Evolutionary conservation across 805 yeast genomes (phyloP).

Genomic region (Myxozyma udenii): DNA sequence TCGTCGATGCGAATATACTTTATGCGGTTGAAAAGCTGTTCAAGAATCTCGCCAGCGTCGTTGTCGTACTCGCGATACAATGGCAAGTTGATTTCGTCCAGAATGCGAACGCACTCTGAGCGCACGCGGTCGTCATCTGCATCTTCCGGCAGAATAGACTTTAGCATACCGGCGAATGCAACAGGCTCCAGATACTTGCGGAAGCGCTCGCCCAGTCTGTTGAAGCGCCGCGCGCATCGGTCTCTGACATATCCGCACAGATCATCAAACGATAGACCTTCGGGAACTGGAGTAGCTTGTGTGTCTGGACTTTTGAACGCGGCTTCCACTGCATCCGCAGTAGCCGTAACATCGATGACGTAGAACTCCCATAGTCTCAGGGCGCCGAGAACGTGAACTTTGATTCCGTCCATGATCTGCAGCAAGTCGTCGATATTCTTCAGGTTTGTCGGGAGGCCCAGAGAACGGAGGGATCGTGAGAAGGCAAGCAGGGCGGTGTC

Average conservation of each 20-base stretch:
- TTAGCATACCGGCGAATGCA: conserved; percentile 54
- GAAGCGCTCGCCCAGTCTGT: conserved; percentile 51
- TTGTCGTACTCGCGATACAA: conserved; percentile 71
- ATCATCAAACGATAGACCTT: conserved; percentile 23
- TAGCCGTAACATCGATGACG: conserved; percentile 56
- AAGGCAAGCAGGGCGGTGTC: conserved; percentile 67
- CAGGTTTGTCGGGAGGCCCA: conserved; percentile 62
- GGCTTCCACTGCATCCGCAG: conserved; percentile 39
- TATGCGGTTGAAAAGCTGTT: conserved; percentile 72
- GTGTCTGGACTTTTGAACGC: conserved; percentile 19
- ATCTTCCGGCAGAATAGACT: conserved; percentile 38
- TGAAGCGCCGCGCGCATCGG: conserved; percentile 32
- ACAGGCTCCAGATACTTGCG: conserved; percentile 53
- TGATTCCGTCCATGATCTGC: conserved; percentile 63
- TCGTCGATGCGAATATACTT: conserved; percentile 71
- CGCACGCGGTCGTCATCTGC: conserved; percentile 39
- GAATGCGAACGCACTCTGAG: conserved; percentile 35
- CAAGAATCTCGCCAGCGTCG: conserved; percentile 62
- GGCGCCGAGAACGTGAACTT: conserved; percentile 60
- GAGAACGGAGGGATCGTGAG: conserved; percentile 53
- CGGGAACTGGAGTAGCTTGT: conserved; percentile 22
- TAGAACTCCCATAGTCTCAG: conserved; percentile 86
- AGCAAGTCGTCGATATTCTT: conserved; percentile 53
- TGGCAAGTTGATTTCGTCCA: conserved; percentile 76
- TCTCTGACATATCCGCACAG: conserved; percentile 19